Evolutionary conservation across 805 yeast genomes (phyloP), one percentile per base, ranked within the genome.

Genomic region (Aciculoconidium aculeatum): DNA sequence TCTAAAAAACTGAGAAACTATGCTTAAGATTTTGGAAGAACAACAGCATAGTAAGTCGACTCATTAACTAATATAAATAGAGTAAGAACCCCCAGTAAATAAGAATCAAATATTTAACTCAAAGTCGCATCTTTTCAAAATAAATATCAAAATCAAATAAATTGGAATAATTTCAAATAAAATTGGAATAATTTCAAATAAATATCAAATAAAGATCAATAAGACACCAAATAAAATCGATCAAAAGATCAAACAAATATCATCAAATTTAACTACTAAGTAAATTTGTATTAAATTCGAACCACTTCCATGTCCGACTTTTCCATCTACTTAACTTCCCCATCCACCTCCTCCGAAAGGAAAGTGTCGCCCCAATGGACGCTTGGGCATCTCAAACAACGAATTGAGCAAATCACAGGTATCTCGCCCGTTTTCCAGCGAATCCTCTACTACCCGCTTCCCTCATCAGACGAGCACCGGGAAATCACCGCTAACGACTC

Each of bases 391-490:
- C 64, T 84, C 28, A 70, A 74, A 39, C 39, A 53, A 21, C 66
- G 72, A 33, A 51, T 85, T 7, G 92, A 82, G 43, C 65, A 62
- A 19, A 72, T 83, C 36, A 82, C 94, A 0, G 95, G 95, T 2
- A 71, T 85, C 15, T 74, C 77, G 4, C 79, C 84, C 3, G 37
- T 45, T 9, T 58, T 51, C 35, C 94, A 80, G 46, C 56, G 55
- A 10, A 46, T 78, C 10, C 64, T 63, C 32, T 52, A 72, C 20
- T 75, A 72, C 41, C 56, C 61, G 6, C 42, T 54, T 3, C 49
- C 61, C 5, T 47, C 55, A 23, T 55, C 70, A 36, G 53, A 55
- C 42, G 65, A 58, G 28, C 47, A 49, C 49, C 27, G 36, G 17
- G 51, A 53, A 34, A 32, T 55, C n/a, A 27, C 45, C 7, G 45